phyloP scores from a whole-genome alignment of 1,139 yeast genomes.

The Yamadazyma kanchanaburiensis region DNA sequence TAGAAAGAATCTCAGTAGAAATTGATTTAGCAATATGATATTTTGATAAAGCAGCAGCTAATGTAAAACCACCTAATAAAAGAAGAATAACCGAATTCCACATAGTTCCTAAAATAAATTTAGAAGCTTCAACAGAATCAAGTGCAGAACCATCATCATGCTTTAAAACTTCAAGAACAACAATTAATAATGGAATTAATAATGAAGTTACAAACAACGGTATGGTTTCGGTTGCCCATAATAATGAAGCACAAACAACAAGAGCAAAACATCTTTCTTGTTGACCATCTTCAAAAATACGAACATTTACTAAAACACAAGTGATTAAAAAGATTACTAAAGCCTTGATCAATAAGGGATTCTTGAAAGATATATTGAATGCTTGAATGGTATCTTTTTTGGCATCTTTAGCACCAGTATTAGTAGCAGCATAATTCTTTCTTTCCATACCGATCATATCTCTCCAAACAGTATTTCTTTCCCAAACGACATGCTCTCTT shows the following conservation, averaged over 20 bases:
- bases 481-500: slow-evolving; percentile 79
- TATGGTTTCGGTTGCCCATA: slow-evolving; percentile 87
- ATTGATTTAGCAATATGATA: slow-evolving; percentile 83
- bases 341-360: slow-evolving; percentile 47
- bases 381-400: slow-evolving; percentile 13
- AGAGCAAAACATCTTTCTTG: slow-evolving; percentile 68
- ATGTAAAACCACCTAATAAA: slow-evolving; percentile 85
- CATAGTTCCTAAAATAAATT: slow-evolving; percentile 78
- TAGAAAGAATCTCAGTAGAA: slow-evolving; percentile 74
- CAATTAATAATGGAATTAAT: slow-evolving; percentile 75
- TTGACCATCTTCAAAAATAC: slow-evolving; percentile 56
- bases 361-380: slow-evolving; percentile 36
- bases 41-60: slow-evolving; percentile 91
- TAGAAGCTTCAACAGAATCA: slow-evolving; percentile 66
- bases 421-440: slow-evolving; percentile 42
- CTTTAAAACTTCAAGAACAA: slow-evolving; percentile 67
- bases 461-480: slow-evolving; percentile 94
- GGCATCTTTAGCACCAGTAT: slow-evolving; percentile 5
- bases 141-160: slow-evolving; percentile 50
- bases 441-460: slow-evolving; percentile 89
- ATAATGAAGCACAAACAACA: slow-evolving; percentile 62
- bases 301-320: slow-evolving; percentile 44
- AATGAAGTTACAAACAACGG: slow-evolving; percentile 86
- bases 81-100: slow-evolving; percentile 94
- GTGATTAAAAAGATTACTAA: slow-evolving; percentile 43